Conservation (phyloP, 1,139 yeast species). For the Kodamaea suecica region DNA sequence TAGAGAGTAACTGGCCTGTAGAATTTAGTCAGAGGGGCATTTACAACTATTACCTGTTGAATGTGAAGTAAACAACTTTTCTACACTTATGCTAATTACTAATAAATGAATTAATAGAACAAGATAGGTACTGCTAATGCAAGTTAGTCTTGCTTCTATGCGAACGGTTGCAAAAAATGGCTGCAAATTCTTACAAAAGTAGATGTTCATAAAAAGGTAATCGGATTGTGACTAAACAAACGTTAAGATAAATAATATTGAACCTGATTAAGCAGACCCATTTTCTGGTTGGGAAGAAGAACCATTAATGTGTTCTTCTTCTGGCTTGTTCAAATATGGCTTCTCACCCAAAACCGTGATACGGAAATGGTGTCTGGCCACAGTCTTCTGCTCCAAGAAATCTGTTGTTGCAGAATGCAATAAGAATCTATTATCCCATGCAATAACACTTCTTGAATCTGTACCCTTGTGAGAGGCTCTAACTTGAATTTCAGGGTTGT, state of each 20-base stretch:
- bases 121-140: neutral
- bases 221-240: no score
- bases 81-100: no score
- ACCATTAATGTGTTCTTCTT: constrained; percentile 3
- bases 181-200: no score
- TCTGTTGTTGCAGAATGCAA: constrained; percentile 24
- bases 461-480: constrained; percentile 25
- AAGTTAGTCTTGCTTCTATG: neutral
- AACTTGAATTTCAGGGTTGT: constrained; percentile 26
- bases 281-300: neutral
- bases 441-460: constrained; percentile 22
- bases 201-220: no score
- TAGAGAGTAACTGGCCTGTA: constrained; percentile 60
- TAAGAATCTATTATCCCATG: constrained; percentile 25
- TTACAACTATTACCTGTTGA: constrained; percentile 63
- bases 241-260: no score
- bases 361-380: constrained; percentile 25
- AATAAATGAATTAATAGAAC: constrained; percentile 1
- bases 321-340: constrained; percentile 18
- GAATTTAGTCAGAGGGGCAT: constrained; percentile 66
- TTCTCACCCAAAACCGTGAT: constrained; percentile 26
- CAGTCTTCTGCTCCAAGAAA: constrained; percentile 21
- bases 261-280: neutral
- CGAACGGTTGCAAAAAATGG: no score
- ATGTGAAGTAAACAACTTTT: constrained; percentile 29